phyloP scores from a whole-genome alignment of 1,284 basidiomycete species.

The Puccinia novopanici region DNA sequence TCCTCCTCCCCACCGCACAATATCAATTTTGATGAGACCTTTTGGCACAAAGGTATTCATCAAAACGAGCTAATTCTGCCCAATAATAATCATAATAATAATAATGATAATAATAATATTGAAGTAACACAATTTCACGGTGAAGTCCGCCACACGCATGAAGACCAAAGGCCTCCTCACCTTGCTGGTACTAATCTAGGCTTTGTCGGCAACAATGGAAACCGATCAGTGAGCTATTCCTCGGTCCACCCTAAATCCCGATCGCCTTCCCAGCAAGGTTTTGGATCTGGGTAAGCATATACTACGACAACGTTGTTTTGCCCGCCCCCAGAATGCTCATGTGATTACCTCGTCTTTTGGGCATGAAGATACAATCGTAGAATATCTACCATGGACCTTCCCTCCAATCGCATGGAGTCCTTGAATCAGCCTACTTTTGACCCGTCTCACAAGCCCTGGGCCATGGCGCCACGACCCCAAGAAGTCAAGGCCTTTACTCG shows the following conservation, averaged over 20 bases:
- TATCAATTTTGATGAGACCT: slow-evolving; percentile 19
- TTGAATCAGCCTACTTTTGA: background rate
- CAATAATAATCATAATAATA: background rate
- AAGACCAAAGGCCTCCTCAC: background rate
- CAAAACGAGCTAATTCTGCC: background rate
- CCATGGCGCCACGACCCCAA: background rate
- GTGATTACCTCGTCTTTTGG: background rate
- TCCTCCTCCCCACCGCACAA: slow-evolving; percentile 35
- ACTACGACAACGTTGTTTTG: background rate
- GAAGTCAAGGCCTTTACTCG: background rate
- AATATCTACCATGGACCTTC: background rate
- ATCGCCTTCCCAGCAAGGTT: slow-evolving; percentile 19
- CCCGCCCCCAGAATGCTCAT: background rate
- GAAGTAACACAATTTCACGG: background rate
- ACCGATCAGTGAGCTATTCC: slow-evolving; percentile 19
- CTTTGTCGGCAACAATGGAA: background rate
- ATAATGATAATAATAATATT: too few species aligned
- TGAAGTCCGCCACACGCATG: background rate
- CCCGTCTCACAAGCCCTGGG: slow-evolving; percentile 1
- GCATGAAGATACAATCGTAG: background rate
- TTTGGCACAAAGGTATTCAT: background rate
- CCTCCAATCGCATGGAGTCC: background rate
- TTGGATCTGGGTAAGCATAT: slow-evolving; percentile 20
- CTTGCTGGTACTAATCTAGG: background rate
- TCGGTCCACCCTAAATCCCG: slow-evolving; percentile 5